Evolutionary conservation across 257 asterid species (phyloP).

Genomic region (Catharanthus roseus): DNA sequence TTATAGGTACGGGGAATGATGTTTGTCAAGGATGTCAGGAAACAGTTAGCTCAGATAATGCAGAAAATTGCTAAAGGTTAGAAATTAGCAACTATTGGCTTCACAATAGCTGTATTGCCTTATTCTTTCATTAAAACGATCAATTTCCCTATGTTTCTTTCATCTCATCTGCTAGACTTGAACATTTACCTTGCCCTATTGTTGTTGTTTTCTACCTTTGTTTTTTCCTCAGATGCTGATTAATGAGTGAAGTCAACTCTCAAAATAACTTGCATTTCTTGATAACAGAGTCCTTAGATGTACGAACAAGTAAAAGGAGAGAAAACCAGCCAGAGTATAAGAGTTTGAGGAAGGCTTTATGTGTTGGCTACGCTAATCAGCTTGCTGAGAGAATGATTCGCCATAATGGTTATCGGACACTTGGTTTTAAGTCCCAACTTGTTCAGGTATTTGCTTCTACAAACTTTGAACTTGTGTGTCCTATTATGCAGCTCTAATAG

Average conservation of each 20-base stretch:
- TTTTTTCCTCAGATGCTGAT: neutral
- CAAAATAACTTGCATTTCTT: neutral
- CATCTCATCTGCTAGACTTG: neutral
- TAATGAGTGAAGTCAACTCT: neutral
- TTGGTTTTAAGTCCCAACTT: conserved; percentile 84
- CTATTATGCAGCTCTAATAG: neutral
- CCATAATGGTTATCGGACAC: conserved; percentile 81
- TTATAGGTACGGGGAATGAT: conserved; percentile 84
- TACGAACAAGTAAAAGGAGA: conserved; percentile 55
- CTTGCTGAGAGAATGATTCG: conserved; percentile 92
- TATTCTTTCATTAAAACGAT: neutral
- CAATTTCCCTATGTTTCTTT: neutral
- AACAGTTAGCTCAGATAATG: conserved; percentile 89
- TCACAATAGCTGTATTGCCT: neutral
- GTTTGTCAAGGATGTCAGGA: conserved; percentile 85
- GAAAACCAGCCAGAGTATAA: conserved; percentile 49
- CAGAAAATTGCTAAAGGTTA: conserved; percentile 75
- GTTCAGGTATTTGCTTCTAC: conserved; percentile 55
- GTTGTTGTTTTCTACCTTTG: neutral
- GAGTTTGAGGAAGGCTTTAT: conserved; percentile 76
- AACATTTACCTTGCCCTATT: neutral
- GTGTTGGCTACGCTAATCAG: conserved; percentile 83
- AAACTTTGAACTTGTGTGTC: neutral
- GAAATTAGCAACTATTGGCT: conserved; percentile 1
- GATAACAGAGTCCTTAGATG: conserved; percentile 57